These are phyloP conservation scores for Phellopilus nigrolimitatus DNA, from an alignment of 1,284 basidiomycete species.

Conservation along the genomic window DNA sequence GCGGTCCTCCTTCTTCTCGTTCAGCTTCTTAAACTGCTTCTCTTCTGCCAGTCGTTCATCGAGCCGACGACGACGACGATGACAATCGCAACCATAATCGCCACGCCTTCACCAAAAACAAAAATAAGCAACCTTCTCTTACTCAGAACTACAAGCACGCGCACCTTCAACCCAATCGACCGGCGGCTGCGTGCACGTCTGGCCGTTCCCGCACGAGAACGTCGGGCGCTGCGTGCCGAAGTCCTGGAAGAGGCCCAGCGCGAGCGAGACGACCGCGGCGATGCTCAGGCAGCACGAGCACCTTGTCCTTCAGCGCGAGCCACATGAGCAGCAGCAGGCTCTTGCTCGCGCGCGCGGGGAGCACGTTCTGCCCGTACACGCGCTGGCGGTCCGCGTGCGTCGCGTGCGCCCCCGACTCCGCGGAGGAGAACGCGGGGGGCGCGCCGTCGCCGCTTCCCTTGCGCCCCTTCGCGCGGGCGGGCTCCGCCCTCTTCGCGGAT, in stretches of 20 bases:
- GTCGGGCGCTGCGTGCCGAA: constrained; percentile 66
- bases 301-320: constrained; percentile 93
- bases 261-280: constrained; percentile 89
- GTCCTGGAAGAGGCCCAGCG: constrained; percentile 91
- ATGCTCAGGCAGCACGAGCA: constrained; percentile 87
- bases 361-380: constrained; percentile 81
- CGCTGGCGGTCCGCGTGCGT: constrained; percentile 60
- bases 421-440: too few species aligned
- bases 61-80: constrained; percentile 89
- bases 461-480: too few species aligned
- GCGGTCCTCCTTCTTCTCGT: constrained; percentile 95
- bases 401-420: constrained; percentile 35
- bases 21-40: constrained; percentile 90
- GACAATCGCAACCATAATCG: constrained; percentile 85
- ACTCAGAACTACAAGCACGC: neutral
- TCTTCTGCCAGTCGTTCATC: constrained; percentile 95
- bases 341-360: constrained; percentile 79
- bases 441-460: too few species aligned
- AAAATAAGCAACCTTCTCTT: neutral
- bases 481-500: constrained; percentile 22
- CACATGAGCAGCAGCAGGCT: constrained; percentile 85
- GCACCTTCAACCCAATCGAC: constrained; percentile 96
- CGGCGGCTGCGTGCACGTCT: constrained; percentile 45
- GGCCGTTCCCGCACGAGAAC: constrained; percentile 36
- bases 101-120: constrained; percentile 42